Evolutionary conservation across 1,284 basidiomycete genomes (phyloP).

Genomic region (Coniophora puteana): DNA sequence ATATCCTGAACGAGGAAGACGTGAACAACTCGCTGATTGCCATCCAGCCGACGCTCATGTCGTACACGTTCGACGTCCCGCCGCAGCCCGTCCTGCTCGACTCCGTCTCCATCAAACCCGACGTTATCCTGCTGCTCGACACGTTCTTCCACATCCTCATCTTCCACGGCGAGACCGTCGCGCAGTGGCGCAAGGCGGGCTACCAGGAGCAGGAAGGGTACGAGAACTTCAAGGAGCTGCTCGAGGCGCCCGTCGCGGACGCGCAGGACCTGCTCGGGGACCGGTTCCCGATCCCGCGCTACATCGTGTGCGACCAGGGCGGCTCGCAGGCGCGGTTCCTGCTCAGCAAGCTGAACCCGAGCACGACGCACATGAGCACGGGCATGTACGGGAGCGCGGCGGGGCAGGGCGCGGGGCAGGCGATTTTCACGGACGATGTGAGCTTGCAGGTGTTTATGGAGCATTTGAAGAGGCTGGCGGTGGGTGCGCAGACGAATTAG

Average conservation of each 20-base stretch:
- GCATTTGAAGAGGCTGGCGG: slow-evolving; percentile 84
- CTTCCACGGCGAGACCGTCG: slow-evolving; percentile 97
- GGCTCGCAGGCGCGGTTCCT: slow-evolving; percentile 98
- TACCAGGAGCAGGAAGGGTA: slow-evolving; percentile 99
- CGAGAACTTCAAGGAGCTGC: slow-evolving; percentile 95
- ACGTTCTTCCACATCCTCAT: slow-evolving; percentile 99
- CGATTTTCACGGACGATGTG: slow-evolving; percentile 99
- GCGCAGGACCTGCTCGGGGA: slow-evolving; percentile 92
- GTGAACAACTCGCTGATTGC: slow-evolving; percentile 99
- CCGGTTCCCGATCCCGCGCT: slow-evolving; percentile 95
- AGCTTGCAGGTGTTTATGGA: slow-evolving; percentile 97
- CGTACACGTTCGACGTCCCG: slow-evolving; percentile 89
- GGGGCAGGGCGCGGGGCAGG: slow-evolving; percentile 71
- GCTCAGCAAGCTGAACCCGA: slow-evolving; percentile 94
- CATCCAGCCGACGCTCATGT: slow-evolving; percentile 99
- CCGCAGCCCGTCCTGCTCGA: slow-evolving; percentile 96
- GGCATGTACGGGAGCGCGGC: slow-evolving; percentile 79
- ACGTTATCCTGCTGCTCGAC: slow-evolving; percentile 96
- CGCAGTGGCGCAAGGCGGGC: slow-evolving; percentile 98
- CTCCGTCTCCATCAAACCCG: slow-evolving; percentile 96
- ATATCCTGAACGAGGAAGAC: slow-evolving; percentile 95
- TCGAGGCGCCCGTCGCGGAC: slow-evolving; percentile 79
- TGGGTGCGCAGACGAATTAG: slow-evolving; percentile 68
- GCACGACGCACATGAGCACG: slow-evolving; percentile 94
- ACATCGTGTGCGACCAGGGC: slow-evolving; percentile 97